Conservation (phyloP, 129 eudicot genomes). For the Gnaphalium uliginosum region DNA sequence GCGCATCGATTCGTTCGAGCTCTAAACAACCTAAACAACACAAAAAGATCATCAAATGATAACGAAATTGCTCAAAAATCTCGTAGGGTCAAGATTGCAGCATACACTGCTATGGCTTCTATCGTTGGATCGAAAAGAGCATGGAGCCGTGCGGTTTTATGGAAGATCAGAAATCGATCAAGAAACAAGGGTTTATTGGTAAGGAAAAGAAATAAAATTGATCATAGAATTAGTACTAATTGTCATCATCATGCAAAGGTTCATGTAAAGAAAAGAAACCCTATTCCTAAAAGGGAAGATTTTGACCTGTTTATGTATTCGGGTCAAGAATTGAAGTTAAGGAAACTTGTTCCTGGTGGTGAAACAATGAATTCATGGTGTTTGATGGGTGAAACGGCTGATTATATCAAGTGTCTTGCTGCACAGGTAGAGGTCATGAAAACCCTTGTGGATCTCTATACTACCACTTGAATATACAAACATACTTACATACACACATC, state of each 20-base stretch:
- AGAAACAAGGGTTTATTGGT: conserved; percentile 22
- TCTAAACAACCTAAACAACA: conserved; percentile 35
- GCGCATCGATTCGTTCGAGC: conserved; percentile 55
- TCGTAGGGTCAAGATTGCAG: conserved; percentile 48
- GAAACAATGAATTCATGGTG: conserved; percentile 51
- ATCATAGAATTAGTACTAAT: neutral
- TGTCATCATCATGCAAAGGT: conserved; percentile 20
- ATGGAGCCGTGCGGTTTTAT: conserved; percentile 75
- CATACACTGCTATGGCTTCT: conserved; percentile 71
- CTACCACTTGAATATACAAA: conserved; percentile 22
- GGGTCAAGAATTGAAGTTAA: conserved; percentile 38
- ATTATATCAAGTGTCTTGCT: conserved; percentile 73
- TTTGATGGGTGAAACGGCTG: conserved; percentile 74
- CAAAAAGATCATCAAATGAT: conserved; percentile 13
- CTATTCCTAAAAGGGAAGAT: conserved; percentile 36
- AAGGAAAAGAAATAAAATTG: conserved; percentile 14
- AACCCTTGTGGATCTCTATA: conserved; percentile 52
- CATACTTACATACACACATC: neutral
- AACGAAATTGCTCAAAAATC: conserved; percentile 23
- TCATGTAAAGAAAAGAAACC: conserved; percentile 31
- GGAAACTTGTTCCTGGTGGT: conserved; percentile 75
- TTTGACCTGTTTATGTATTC: conserved; percentile 14
- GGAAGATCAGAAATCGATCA: conserved; percentile 44
- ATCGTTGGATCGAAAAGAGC: conserved; percentile 63
- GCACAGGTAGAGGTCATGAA: conserved; percentile 82